Conservation (phyloP, 2,329 filamentous ascomycete genomes). For the Colletotrichum sp. region DNA sequence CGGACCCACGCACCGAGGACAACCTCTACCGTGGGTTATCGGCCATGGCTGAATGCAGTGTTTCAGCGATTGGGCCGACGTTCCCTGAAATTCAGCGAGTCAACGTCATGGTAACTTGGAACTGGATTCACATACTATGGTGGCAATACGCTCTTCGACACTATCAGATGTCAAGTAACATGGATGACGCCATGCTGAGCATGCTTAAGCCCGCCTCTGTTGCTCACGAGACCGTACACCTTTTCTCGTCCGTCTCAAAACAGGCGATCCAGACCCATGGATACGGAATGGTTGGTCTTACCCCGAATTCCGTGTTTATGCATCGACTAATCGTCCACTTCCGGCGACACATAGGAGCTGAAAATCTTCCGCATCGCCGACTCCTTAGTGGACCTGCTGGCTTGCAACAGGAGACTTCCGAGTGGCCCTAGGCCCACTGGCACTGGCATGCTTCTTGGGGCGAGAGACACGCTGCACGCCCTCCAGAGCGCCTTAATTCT, state of each 20-base stretch:
- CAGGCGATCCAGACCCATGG: not conserved
- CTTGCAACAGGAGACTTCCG: not conserved
- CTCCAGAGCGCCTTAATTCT: not conserved
- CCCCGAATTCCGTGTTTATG: not conserved
- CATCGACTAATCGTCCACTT: fast-evolving
- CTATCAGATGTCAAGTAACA: constrained; percentile 28
- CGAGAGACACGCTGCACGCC: not conserved
- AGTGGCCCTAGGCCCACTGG: not conserved
- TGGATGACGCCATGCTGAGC: constrained; percentile 27
- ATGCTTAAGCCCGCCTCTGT: constrained; percentile 27
- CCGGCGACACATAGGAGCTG: not conserved
- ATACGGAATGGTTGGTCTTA: not conserved
- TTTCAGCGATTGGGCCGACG: constrained; percentile 19
- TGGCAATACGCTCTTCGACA: constrained; percentile 31
- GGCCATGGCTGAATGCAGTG: not conserved
- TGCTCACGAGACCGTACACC: constrained; percentile 20
- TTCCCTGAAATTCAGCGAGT: constrained; percentile 27
- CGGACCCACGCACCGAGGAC: not conserved
- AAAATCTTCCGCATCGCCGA: not conserved
- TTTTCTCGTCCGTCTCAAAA: not conserved
- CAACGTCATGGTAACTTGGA: constrained; percentile 29
- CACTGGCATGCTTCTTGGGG: not conserved
- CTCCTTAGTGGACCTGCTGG: not conserved
- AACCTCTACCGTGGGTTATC: not conserved
- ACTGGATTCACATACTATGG: constrained; percentile 29